Evolutionary conservation across 108 stramenopile genomes (phyloP).

Genomic region (Mayamaea pseudoterrestris): DNA sequence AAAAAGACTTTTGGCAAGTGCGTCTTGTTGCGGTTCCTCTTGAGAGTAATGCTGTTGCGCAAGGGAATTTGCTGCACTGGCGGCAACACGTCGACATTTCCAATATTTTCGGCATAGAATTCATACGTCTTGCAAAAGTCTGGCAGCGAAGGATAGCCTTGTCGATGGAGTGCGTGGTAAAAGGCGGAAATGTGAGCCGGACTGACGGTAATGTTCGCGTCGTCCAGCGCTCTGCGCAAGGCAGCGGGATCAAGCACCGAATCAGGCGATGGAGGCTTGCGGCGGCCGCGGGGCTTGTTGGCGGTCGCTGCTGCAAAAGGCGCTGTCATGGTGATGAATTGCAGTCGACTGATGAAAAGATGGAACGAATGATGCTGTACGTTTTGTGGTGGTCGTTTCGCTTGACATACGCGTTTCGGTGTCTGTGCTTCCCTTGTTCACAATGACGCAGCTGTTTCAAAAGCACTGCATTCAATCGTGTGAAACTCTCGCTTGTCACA

Average conservation of each 20-base stretch:
- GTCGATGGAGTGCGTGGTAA: conserved; percentile 65
- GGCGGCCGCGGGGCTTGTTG: conserved; percentile 14
- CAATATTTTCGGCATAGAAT: conserved; percentile 15
- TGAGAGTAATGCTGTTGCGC: conserved; percentile 32
- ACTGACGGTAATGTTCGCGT: conserved; percentile 35
- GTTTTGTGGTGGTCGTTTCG: no score
- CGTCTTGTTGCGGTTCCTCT: conserved; percentile 36
- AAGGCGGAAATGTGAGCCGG: conserved; percentile 48
- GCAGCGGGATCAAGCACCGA: conserved; percentile 60
- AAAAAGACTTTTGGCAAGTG: conserved; percentile 49
- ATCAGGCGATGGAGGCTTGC: conserved; percentile 56
- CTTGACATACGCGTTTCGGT: no score
- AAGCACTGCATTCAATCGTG: no score
- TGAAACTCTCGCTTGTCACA: no score
- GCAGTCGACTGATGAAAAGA: no score
- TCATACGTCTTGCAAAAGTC: conserved; percentile 53
- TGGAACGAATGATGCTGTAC: no score
- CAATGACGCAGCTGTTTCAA: no score
- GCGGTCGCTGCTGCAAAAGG: no score
- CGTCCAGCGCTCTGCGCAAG: conserved; percentile 44
- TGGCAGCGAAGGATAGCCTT: conserved; percentile 51
- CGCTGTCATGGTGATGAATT: no score
- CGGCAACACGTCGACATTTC: conserved; percentile 8
- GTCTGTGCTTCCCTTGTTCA: no score
- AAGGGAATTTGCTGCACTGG: no score